Evolutionary conservation across 2,329 filamentous ascomycete species (phyloP), one percentile per base, ranked within the genome.

Genomic region (Ophiostoma angusticollis): DNA sequence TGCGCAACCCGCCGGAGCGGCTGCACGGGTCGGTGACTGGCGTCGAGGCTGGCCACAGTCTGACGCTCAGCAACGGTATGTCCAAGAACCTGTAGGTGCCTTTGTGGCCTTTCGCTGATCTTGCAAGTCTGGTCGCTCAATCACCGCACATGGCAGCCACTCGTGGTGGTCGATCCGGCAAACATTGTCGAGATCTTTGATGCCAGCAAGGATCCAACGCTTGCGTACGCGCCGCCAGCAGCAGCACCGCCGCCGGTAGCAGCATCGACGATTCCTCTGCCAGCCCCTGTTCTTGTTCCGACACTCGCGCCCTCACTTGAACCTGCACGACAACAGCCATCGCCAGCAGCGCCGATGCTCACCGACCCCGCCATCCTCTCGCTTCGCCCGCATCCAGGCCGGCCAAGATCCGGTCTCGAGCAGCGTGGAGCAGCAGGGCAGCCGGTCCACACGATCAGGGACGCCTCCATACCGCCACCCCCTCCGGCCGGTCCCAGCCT

Each of bases 31-130:
- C 74, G 17, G 80, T 93, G 25, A 71, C 74, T 44, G 68, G 77
- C 49, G 77, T 89, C 39, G 69, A 64, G 43, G 62, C 79, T 45
- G 77, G 80, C 19, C 70, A 74, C 52, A 78, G 76, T 44, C 61
- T 93, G 46, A 76, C 74, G 22, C 66, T 93, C 37, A 72, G 71
- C 41, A 73, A 91, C 62, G 84, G 83, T 85, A 62, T 40, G 45
- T 28, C 13, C 13, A 19, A 21, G 12, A 28, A 16, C 28, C 5
- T 31, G 18, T 35, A 25, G 9, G n/a, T n/a, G n/a, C n/a, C 28
- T 35, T 4, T 13, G 5, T 19, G 18, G 3, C 31, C 18, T 22
- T 16, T 6, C 12, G 29, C n/a, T n/a, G n/a, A 16, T 6, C 32
- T 25, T 34, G 2, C 22, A 13, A 65, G 62, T 65, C 24, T 64